Evolutionary conservation across 768 basidiomycete species (phyloP), one percentile per base, ranked within the genome.

Genomic region (Calvatia gigantea): DNA sequence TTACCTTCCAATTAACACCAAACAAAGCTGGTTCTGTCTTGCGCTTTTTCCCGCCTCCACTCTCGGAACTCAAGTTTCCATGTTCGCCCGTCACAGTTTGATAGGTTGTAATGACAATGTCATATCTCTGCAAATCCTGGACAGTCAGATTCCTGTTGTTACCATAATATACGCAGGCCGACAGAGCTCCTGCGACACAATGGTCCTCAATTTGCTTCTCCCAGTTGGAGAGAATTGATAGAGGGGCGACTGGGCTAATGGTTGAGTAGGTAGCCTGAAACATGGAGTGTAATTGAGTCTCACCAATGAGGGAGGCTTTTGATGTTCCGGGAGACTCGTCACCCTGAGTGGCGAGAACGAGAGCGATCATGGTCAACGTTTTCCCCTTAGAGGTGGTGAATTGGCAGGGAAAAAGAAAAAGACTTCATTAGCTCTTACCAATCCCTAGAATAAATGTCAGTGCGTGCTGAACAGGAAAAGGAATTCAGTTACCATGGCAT

Each of bases 171-270:
- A 86, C 73, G 61, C 79, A 85, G 54, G 68, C 70, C 0, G 76
- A 76, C 39, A 92, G 61, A 2, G 75, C 65, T 8, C 79, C 83
- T 31, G 72, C 73, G 27, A 70, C 67, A 45, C 85, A 84, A 58
- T 93, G 91, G 33, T 93, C 91, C 29, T 77, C 66, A 6, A 93
- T 83, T 67, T 93, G 91, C 61, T 89, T 86, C 66, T 90, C 87
- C 91, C 91, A 93, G 62, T 94, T 95, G 5, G 89, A 91, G 6
- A 94, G 71, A 6, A 94, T 83, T 6, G 90, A 92, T 23, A 94
- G 80, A 4, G 92, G 92, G 6, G 80, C 83, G 45, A 94, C 91
- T 93, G 58, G 4, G 57, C 4, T 37, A 27, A 46, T 17, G 19
- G 21, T 25, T 54, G 19, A 51, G 42, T 9, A 23, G 17, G 41